These are phyloP conservation scores for Boletus tomentosulus DNA, from an alignment of 768 basidiomycete genomes.

Conservation along the genomic window DNA sequence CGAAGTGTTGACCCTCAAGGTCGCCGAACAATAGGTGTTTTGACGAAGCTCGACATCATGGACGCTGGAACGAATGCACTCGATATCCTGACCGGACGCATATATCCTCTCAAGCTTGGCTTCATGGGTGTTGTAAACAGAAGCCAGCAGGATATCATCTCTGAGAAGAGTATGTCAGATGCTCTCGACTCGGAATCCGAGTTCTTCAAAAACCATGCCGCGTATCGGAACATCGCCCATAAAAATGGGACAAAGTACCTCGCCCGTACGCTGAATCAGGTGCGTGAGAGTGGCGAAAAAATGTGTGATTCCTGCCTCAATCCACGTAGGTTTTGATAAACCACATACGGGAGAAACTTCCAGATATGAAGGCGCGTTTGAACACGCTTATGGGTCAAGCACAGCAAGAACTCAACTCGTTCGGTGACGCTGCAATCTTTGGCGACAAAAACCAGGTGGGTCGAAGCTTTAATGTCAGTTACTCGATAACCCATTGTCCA, in stretches of 20 bases:
- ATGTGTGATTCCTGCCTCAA: not conserved
- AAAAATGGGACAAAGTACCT: slow-evolving; percentile 97
- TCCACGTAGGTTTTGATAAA: slow-evolving; percentile 84
- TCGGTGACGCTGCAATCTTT: slow-evolving; percentile 88
- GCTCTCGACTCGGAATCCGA: slow-evolving; percentile 83
- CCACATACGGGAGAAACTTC: slow-evolving; percentile 97
- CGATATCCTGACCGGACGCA: slow-evolving; percentile 92
- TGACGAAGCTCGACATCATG: slow-evolving; percentile 98
- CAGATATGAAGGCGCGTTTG: slow-evolving; percentile 97
- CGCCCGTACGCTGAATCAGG: slow-evolving; percentile 91
- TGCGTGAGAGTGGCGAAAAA: slow-evolving; percentile 31
- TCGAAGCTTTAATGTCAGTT: not conserved
- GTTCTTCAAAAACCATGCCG: slow-evolving; percentile 86
- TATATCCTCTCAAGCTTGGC: slow-evolving; percentile 96
- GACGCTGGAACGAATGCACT: slow-evolving; percentile 98
- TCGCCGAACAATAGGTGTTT: slow-evolving; percentile 90
- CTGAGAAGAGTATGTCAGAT: slow-evolving; percentile 78
- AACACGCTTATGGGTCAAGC: slow-evolving; percentile 99
- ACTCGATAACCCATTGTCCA: slow-evolving; percentile 13
- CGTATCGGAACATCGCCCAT: slow-evolving; percentile 93
- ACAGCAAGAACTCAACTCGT: slow-evolving; percentile 95
- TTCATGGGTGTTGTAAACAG: slow-evolving; percentile 98
- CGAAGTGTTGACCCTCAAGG: slow-evolving; percentile 95
- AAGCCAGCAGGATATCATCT: slow-evolving; percentile 95
- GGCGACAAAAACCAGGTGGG: slow-evolving; percentile 83